phyloP scores from a whole-genome alignment of 164 flowering plant species.

The Nymphaea thermarum region DNA sequence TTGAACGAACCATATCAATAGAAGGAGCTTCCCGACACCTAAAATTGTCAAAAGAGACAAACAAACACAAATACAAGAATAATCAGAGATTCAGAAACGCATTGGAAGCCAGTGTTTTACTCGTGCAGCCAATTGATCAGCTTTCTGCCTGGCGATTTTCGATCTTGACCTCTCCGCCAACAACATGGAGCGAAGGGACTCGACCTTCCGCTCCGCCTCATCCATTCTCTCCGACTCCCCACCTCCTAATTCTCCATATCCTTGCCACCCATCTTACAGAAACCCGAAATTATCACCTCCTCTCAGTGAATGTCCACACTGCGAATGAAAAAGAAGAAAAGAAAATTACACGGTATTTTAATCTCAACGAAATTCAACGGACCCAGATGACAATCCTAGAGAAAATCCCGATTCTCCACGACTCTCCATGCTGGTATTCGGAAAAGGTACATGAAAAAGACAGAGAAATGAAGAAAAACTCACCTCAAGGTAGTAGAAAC shows the following conservation, averaged over 20 bases:
- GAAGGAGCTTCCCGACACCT: not conserved
- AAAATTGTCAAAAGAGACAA: too few relatives aligned
- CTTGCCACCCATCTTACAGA: not conserved
- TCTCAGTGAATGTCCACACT: not conserved
- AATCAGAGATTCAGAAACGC: not conserved
- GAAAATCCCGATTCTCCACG: not conserved
- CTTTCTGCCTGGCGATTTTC: slow-evolving; percentile 62
- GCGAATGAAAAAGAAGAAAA: not conserved
- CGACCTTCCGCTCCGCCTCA: slow-evolving; percentile 57
- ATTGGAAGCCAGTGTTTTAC: slow-evolving; percentile 13
- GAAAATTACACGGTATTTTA: not conserved
- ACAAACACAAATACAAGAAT: too few relatives aligned
- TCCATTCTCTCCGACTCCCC: slow-evolving; percentile 14
- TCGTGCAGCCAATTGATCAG: slow-evolving; percentile 68
- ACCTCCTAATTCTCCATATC: not conserved
- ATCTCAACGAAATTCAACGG: not conserved
- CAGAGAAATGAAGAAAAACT: not conserved
- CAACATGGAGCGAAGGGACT: slow-evolving; percentile 76
- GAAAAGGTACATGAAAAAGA: not conserved
- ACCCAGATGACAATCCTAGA: not conserved
- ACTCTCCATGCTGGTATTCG: not conserved
- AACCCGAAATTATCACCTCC: not conserved
- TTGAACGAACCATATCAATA: not conserved
- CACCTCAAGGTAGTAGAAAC: not conserved
- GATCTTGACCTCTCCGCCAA: slow-evolving; percentile 85